These are phyloP conservation scores for Bocquillonia castaneifolia DNA, from an alignment of 441 rosid species.

Conservation along the genomic window DNA sequence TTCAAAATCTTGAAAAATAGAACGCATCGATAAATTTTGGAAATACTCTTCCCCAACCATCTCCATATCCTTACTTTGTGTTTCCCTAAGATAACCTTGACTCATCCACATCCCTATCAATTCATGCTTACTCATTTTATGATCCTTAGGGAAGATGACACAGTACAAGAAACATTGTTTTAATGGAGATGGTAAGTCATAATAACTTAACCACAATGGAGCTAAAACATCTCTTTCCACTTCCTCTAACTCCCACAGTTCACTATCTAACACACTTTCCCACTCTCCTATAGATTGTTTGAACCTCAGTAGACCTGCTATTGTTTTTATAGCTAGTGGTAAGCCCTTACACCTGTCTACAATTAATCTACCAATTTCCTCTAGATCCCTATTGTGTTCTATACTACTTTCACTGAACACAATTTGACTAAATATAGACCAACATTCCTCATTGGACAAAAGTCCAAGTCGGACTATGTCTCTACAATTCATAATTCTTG, in stretches of 20 bases:
- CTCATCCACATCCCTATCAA: not conserved
- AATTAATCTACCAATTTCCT: not conserved
- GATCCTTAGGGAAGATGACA: not conserved
- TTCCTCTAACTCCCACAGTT: not conserved
- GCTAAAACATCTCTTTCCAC: not conserved
- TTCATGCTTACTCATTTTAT: not conserved
- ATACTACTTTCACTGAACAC: not conserved
- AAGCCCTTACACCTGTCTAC: not conserved
- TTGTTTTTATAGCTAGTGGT: not conserved
- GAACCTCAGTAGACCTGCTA: not conserved
- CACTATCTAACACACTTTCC: not conserved
- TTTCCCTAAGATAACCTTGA: not conserved
- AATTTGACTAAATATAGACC: not conserved
- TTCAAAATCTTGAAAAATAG: not conserved
- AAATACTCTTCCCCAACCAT: conserved; percentile 1
- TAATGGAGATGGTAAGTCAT: not conserved
- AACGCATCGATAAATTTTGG: not conserved
- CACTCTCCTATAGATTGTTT: not conserved
- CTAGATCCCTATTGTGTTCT: not conserved
- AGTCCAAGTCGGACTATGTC: not conserved
- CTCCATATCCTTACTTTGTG: not conserved
- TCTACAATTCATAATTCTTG: not conserved
- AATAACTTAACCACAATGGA: conserved; percentile 1
- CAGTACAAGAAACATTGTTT: conserved; percentile 7
- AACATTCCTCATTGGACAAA: not conserved